These are phyloP conservation scores for Lentinula sp. DNA, from an alignment of 768 basidiomycete species.

Conservation along the genomic window DNA sequence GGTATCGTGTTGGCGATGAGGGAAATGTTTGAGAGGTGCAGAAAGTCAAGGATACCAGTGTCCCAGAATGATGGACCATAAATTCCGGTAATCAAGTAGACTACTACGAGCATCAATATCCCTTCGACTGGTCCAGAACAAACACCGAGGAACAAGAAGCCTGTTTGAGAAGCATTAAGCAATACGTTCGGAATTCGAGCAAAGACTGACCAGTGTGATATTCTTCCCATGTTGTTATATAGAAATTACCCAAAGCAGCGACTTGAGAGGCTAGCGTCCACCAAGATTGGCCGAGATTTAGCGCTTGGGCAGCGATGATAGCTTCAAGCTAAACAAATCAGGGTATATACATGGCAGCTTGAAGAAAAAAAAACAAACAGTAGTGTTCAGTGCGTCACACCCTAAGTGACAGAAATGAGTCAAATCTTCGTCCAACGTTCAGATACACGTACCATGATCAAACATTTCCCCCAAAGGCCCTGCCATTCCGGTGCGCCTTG, in stretches of 20 bases:
- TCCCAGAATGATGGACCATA: conserved; percentile 37
- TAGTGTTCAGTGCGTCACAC: conserved; percentile 93
- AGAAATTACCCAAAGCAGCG: conserved; percentile 72
- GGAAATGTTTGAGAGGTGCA: not conserved
- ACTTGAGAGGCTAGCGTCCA: conserved; percentile 91
- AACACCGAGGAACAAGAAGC: conserved; percentile 83
- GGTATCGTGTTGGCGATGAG: not conserved
- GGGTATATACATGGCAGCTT: not conserved
- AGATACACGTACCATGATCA: conserved; percentile 70
- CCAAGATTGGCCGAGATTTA: conserved; percentile 92
- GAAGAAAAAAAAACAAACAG: conserved; percentile 35
- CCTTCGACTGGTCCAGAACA: conserved; percentile 98
- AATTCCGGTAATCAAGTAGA: conserved; percentile 76
- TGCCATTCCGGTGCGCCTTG: conserved; percentile 93
- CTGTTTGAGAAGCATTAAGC: conserved; percentile 23
- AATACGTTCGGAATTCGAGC: not conserved
- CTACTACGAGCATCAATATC: conserved; percentile 74
- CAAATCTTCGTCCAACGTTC: not conserved
- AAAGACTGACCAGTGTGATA: conserved; percentile 71
- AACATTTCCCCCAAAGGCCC: conserved; percentile 97
- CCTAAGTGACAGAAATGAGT: conserved; percentile 31
- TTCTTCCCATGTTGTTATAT: conserved; percentile 79
- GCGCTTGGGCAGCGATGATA: conserved; percentile 73
- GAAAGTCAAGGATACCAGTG: not conserved
- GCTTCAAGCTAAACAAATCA: conserved; percentile 64